phyloP scores from a whole-genome alignment of 495 filamentous ascomycete genomes.

The Massariosphaeria phaeospora region DNA sequence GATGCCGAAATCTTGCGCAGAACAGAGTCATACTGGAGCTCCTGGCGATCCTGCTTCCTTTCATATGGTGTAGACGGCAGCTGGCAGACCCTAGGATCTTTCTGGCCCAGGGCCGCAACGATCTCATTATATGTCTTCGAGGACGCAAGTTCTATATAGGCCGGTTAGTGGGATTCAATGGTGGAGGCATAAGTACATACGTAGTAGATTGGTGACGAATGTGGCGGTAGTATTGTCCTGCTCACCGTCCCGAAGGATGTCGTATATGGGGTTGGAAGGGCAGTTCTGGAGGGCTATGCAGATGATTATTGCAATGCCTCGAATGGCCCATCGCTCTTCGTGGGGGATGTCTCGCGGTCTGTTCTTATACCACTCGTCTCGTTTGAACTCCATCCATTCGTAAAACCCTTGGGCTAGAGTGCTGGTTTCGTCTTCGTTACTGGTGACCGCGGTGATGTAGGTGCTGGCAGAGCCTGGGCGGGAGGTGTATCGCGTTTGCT shows the following conservation, averaged over 20 bases:
- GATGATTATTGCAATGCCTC: slow-evolving; percentile 1
- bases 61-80: neutral
- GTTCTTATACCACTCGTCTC: neutral
- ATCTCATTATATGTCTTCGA: neutral
- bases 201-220: neutral
- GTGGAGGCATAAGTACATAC: neutral
- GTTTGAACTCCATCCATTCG: neutral
- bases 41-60: neutral
- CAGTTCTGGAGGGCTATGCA: neutral
- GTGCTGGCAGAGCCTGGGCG: too few relatives aligned
- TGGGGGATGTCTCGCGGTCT: neutral
- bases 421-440: neutral
- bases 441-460: neutral
- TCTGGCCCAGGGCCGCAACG: neutral
- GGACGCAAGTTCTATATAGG: neutral
- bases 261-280: slow-evolving; percentile 1
- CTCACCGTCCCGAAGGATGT: neutral
- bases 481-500: too few relatives aligned
- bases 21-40: neutral
- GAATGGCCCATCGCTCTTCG: slow-evolving; percentile 2
- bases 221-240: neutral
- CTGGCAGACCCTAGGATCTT: neutral
- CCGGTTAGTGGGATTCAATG: neutral
- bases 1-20: neutral
- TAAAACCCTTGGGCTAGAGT: neutral